phyloP scores from a whole-genome alignment of 148 eudicot species.

The Heliosperma pusillum region DNA sequence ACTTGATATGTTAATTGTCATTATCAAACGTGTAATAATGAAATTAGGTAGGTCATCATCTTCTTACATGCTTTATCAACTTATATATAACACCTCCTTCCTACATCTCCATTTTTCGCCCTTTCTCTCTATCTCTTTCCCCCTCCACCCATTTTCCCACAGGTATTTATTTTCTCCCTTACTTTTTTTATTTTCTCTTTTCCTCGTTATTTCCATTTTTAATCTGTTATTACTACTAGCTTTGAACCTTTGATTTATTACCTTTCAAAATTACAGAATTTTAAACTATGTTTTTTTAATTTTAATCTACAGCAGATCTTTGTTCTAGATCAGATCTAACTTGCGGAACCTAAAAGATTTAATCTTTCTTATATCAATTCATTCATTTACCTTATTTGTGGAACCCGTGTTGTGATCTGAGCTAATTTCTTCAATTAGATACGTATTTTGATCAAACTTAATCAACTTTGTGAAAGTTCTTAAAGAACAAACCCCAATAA shows the following conservation, averaged over 20 bases:
- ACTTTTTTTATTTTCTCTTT: neutral
- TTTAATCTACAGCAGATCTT: neutral
- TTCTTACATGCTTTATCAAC: neutral
- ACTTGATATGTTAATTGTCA: neutral
- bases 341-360: neutral
- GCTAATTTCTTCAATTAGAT: neutral
- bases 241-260: neutral
- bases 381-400: neutral
- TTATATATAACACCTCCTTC: conserved; percentile 17
- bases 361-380: neutral
- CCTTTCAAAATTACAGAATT: neutral
- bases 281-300: neutral
- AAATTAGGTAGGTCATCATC: conserved; percentile 10
- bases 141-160: neutral
- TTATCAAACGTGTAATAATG: neutral
- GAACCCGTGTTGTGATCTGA: neutral
- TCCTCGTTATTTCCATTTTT: neutral
- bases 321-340: neutral
- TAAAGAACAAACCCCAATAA: too few species aligned
- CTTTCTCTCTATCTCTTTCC: conserved; percentile 3
- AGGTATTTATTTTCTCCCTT: conserved; percentile 9
- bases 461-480: too few species aligned
- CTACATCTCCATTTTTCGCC: conserved; percentile 13
- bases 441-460: neutral
- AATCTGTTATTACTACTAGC: neutral